Base-by-base conservation (phyloP, 2,329 filamentous ascomycete genomes). In the Hortaea sp. region DNA sequence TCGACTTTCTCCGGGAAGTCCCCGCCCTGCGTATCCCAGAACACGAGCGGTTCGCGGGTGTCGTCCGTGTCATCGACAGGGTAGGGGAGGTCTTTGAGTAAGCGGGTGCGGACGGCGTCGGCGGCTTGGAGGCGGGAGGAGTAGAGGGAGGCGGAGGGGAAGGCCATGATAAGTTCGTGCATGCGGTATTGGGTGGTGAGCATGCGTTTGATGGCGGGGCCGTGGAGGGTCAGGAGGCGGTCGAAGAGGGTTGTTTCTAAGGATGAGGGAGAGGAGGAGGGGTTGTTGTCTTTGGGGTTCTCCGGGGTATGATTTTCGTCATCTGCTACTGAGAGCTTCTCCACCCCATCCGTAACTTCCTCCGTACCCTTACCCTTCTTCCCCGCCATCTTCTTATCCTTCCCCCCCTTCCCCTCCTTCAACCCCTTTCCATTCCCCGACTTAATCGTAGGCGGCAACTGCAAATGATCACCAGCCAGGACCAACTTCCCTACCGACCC, bases 21-120 rank as follows among this genome's bases (percentile, higher is more conserved):
- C 94, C 89, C 92, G 7, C 92, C 92, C 65, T 97, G 92, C 0
- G 92, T 98, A 62, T 98, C 92, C 64, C 88, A 94, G 66, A 97
- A 97, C 7, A 98, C 78, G 2, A 98, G 68, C 0, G 92, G 86
- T 65, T 94, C 88, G 41, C 68, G 77, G 0, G 90, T 97, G 58
- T 98, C 87, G 53, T 97, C 92, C 0, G 78, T 88, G 43, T 85
- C 82, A 48, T 79, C 62, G 0, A 95, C 82, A 7, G 78, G 78
- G 62, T 94, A 94, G 4, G 82, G 78, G 4, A 98, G 66, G 52
- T 88, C 84, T 43, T 73, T 83, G 6, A 98, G 74, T 5, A 95
- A 68, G 11, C 89, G 79, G 5, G 69, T 69, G 62, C 83, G 85
- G 51, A 97, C 92, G 0, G 74, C 72, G 4, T 90, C 85, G 1